Base-by-base conservation (phyloP, 2,329 filamentous ascomycete species). In the Sarocladiaceae sp. region DNA sequence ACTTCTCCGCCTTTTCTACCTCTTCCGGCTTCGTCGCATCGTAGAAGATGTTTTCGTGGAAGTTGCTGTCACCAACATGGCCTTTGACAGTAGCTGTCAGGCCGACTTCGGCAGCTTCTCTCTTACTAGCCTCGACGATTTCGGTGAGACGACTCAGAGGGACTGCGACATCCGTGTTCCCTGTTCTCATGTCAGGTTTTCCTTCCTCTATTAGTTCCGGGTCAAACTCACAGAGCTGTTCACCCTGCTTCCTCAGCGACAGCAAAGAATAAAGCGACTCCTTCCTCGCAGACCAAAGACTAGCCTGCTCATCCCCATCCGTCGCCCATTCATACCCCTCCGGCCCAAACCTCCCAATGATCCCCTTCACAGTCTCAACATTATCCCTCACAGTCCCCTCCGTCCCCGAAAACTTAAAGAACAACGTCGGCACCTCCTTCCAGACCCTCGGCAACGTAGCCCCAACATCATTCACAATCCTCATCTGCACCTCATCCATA, bases 11-110 rank as follows among this genome's bases (percentile, higher is more conserved):
- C 53, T 84, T 84, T 33, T 77, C 82, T 55, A 77, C 77, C 67
- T 93, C 84, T 25, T 74, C 79, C 3, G 79, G 75, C 54, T 89
- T 74, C 22, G 74, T 77, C 29, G 79, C 79, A 66, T 91, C 79
- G 65, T 92, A 94, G 68, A 93, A 82, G 65, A 95, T 90, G 62
- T 84, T 86, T 62, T 89, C 83, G 64, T 94, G 89, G 70, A 94
- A 94, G 64, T 94, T 94, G 36, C 89, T 89, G 64, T 93, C 89
- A 6, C 89, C 89, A 52, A 94, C 85, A 62, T 95, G 89, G 2
- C 89, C 89, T 3, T 94, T 72, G 18, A 91, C 85, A 60, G 84
- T 88, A 1, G 88, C 87, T 63, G 93, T 91, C 2, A 94, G 70
- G 0, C 87, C 87, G 6, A 93, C 72, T 86, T 85, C 71, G 93